These are phyloP conservation scores for Barnettozyma salicaria DNA, from an alignment of 805 yeast species.

Conservation along the genomic window DNA sequence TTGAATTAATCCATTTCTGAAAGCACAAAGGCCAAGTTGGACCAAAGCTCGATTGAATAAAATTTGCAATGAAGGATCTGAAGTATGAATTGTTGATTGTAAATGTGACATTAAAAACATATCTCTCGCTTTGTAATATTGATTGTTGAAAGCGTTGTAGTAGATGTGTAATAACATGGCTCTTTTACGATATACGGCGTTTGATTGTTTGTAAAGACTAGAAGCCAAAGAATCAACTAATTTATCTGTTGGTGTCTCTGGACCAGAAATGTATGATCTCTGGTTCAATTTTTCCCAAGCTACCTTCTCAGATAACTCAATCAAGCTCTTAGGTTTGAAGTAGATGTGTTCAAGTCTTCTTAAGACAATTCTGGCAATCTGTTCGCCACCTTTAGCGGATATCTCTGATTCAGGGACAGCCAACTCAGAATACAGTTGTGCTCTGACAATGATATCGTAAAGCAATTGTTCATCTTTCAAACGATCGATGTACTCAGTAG, in stretches of 20 bases:
- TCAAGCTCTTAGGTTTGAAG: conserved; percentile 79
- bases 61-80: conserved; percentile 84
- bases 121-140: conserved; percentile 80
- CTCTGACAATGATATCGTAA: conserved; percentile 71
- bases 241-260: conserved; percentile 40
- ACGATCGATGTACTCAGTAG: conserved; percentile 87
- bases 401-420: conserved; percentile 40
- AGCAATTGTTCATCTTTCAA: conserved; percentile 79
- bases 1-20: conserved; percentile 77
- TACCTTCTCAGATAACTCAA: conserved; percentile 56
- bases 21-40: conserved; percentile 93
- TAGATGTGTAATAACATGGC: conserved; percentile 84
- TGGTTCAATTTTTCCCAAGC: conserved; percentile 60
- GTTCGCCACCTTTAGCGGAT: conserved; percentile 32
- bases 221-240: conserved; percentile 62
- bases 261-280: conserved; percentile 26
- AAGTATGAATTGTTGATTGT: conserved; percentile 74
- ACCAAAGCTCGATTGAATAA: conserved; percentile 92
- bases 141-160: conserved; percentile 84
- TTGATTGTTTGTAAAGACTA: conserved; percentile 60
- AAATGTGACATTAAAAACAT: conserved; percentile 81
- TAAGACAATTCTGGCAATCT: conserved; percentile 65
- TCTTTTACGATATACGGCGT: conserved; percentile 65
- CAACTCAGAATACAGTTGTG: conserved; percentile 79
- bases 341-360: conserved; percentile 90